Conservation (phyloP, 305 asterid species). For the Solanum hybrid region DNA sequence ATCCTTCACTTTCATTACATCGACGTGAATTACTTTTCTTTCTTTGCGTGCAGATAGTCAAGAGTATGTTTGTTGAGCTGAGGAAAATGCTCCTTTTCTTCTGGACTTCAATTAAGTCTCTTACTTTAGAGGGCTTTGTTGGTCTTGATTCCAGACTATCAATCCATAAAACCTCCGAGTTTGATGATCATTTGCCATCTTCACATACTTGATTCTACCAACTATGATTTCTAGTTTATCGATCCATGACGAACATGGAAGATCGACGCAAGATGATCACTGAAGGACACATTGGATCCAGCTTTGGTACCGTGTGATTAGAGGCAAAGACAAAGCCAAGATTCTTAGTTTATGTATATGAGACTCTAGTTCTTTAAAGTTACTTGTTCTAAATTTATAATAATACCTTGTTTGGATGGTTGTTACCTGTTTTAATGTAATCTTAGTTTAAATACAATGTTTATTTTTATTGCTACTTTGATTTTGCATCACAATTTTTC, state of each 20-base stretch:
- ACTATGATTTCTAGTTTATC: conserved; percentile 65
- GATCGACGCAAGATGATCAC: conserved; percentile 45
- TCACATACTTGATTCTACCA: conserved; percentile 85
- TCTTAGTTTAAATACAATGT: neutral
- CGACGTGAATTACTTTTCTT: neutral
- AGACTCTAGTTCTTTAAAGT: neutral
- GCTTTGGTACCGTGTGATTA: neutral
- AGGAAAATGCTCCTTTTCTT: conserved; percentile 68
- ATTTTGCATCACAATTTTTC: neutral
- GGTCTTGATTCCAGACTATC: conserved; percentile 59
- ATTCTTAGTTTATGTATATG: neutral
- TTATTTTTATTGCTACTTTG: no score
- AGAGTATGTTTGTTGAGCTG: conserved; percentile 59
- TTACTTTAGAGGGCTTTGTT: conserved; percentile 76
- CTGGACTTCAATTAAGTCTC: conserved; percentile 83
- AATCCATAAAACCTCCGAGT: conserved; percentile 43
- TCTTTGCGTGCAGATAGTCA: conserved; percentile 37
- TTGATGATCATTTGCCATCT: conserved; percentile 56
- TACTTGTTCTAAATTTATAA: neutral
- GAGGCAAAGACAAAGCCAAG: neutral
- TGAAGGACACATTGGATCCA: neutral
- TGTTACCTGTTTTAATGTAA: no score
- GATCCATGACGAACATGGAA: conserved; percentile 30
- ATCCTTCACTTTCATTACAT: neutral
- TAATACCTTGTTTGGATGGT: neutral